Evolutionary conservation across 2,329 filamentous ascomycete genomes (phyloP).

Genomic region (Monilinia polystroma): DNA sequence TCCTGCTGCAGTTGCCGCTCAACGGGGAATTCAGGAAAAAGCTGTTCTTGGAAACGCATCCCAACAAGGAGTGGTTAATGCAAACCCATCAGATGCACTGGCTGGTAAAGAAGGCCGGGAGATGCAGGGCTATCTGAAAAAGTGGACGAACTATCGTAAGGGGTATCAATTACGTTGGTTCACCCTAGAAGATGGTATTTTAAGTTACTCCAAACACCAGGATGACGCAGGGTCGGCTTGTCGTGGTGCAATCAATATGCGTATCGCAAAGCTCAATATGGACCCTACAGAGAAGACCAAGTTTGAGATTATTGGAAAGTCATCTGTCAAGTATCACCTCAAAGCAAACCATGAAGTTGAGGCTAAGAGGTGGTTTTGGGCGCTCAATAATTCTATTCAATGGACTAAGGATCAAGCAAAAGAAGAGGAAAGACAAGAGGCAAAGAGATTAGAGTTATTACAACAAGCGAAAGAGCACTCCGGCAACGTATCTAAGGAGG

Average conservation of each 20-base stretch:
- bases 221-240: conserved; percentile 96
- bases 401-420: conserved; percentile 97
- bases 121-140: conserved; percentile 98
- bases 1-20: conserved; percentile 88
- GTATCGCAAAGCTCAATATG: conserved; percentile 92
- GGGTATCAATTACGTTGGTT: conserved; percentile 98
- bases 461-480: conserved; percentile 77
- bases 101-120: conserved; percentile 86
- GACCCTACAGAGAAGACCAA: conserved; percentile 95
- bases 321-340: conserved; percentile 95
- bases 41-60: conserved; percentile 80
- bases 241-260: conserved; percentile 98
- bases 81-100: conserved; percentile 57
- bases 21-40: conserved; percentile 94
- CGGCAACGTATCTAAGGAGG: conserved; percentile 40
- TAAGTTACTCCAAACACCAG: conserved; percentile 99
- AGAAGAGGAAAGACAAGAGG: conserved; percentile 77
- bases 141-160: conserved; percentile 98
- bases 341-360: conserved; percentile 98
- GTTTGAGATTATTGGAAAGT: conserved; percentile 97
- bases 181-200: conserved; percentile 91
- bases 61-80: conserved; percentile 50
- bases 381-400: conserved; percentile 96
- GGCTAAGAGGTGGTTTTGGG: conserved; percentile 98
- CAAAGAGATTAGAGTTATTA: conserved; percentile 71